These are phyloP conservation scores for Chrysophaeum taylorii DNA, from an alignment of 352 stramenopile species.

Conservation along the genomic window DNA sequence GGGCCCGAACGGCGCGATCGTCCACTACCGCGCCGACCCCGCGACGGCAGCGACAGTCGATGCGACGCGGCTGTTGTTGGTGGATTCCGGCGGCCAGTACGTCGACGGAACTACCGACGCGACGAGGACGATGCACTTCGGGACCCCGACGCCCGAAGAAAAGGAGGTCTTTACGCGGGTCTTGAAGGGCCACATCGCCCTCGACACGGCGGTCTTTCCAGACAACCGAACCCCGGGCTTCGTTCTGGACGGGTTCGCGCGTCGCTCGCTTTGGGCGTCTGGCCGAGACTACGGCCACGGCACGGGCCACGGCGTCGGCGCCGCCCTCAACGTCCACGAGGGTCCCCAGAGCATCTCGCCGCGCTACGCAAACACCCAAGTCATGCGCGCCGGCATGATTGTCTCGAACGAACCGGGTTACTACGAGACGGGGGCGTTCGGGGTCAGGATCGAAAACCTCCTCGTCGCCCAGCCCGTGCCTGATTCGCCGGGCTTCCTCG, in stretches of 20 bases:
- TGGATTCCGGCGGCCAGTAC: constrained; percentile 98
- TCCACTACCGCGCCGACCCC: constrained; percentile 66
- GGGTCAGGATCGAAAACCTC: constrained; percentile 98
- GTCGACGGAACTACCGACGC: constrained; percentile 96
- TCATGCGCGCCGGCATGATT: constrained; percentile 82
- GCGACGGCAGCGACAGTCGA: constrained; percentile 69
- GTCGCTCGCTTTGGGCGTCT: constrained; percentile 79
- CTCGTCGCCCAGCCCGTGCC: constrained; percentile 64
- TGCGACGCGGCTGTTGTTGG: constrained; percentile 84
- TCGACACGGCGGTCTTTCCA: constrained; percentile 77
- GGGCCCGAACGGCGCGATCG: constrained; percentile 89
- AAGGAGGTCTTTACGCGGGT: constrained; percentile 90
- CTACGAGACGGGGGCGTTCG: constrained; percentile 91
- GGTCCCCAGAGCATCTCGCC: constrained; percentile 45
- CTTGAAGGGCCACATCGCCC: constrained; percentile 88
- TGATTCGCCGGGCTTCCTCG: constrained; percentile 71
- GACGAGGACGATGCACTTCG: constrained; percentile 95
- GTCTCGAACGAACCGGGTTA: constrained; percentile 97
- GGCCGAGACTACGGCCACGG: constrained; percentile 94
- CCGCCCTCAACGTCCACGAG: constrained; percentile 93
- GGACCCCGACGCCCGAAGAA: constrained; percentile 73
- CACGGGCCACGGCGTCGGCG: constrained; percentile 91
- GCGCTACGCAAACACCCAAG: constrained; percentile 40
- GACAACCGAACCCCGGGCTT: constrained; percentile 80
- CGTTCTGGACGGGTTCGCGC: constrained; percentile 89